phyloP scores from a whole-genome alignment of 2,329 filamentous ascomycete genomes.

The Mariannaea sp. region DNA sequence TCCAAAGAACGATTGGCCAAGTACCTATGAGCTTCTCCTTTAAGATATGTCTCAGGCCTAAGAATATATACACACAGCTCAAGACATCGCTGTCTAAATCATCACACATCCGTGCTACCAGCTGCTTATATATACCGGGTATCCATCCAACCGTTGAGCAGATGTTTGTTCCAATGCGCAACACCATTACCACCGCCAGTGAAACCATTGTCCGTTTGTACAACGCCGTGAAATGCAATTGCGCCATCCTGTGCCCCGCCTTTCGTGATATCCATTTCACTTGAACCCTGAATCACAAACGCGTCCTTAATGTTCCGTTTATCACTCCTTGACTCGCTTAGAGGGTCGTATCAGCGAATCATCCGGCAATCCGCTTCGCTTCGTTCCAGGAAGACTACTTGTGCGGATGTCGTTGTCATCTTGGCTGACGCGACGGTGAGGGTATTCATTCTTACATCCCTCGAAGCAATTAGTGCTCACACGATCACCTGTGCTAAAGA shows the following conservation, averaged over 20 bases:
- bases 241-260: background rate
- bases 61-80: background rate
- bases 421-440: slow-evolving; percentile 84
- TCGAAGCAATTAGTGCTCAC: slow-evolving; percentile 88
- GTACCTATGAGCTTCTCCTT: too few relatives aligned
- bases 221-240: slow-evolving; percentile 26
- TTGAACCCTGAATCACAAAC: background rate
- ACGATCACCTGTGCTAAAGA: slow-evolving; percentile 77
- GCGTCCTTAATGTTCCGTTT: background rate
- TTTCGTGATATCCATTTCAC: background rate
- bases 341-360: slow-evolving; percentile 69
- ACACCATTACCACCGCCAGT: slow-evolving; percentile 1
- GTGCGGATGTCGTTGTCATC: slow-evolving; percentile 97
- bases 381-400: slow-evolving; percentile 86
- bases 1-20: too few relatives aligned
- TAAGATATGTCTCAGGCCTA: background rate
- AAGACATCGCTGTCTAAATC: background rate
- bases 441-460: slow-evolving; percentile 85
- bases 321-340: slow-evolving; percentile 65
- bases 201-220: slow-evolving; percentile 7
- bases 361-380: slow-evolving; percentile 83
- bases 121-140: slow-evolving; percentile 25
- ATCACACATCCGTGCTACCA: slow-evolving; percentile 3
- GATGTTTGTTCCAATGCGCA: background rate
- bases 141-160: slow-evolving; percentile 14